phyloP scores from a whole-genome alignment of 2,329 filamentous ascomycete genomes.

The Aaosphaeria arxii region DNA sequence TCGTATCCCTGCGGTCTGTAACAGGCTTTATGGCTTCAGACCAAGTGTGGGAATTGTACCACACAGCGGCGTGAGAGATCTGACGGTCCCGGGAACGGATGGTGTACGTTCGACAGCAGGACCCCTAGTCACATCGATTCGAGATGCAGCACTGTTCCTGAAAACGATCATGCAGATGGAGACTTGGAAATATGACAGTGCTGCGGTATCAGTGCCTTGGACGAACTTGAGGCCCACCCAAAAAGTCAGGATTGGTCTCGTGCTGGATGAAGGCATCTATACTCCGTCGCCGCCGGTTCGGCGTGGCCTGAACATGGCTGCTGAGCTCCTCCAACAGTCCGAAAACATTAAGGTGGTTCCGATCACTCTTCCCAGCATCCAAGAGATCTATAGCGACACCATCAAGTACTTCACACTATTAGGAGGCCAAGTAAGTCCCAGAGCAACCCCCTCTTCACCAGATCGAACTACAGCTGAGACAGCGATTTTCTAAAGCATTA shows the following conservation, averaged over 20 bases:
- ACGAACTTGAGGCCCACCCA: conserved; percentile 1
- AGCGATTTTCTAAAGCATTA: background rate
- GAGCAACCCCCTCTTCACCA: background rate
- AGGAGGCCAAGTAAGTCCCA: conserved; percentile 3
- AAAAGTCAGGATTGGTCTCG: conserved; percentile 5
- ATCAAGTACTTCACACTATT: conserved; percentile 3
- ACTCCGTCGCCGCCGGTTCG: conserved; percentile 8
- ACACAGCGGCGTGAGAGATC: conserved; percentile 9
- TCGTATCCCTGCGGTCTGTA: conserved; percentile 4
- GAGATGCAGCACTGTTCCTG: conserved; percentile 40
- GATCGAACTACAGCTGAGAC: background rate
- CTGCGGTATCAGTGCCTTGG: conserved; percentile 6
- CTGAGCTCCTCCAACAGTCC: conserved; percentile 3
- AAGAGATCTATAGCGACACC: conserved; percentile 2
- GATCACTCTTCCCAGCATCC: conserved; percentile 4
- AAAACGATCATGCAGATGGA: conserved; percentile 34
- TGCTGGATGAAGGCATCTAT: conserved; percentile 5
- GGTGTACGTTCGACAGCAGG: conserved; percentile 28
- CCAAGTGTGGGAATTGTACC: conserved; percentile 46
- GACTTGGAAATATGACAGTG: conserved; percentile 33
- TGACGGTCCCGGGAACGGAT: conserved; percentile 16
- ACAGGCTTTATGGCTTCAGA: conserved; percentile 15
- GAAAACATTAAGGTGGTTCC: conserved; percentile 2
- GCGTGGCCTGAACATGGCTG: conserved; percentile 4
- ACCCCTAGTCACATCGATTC: conserved; percentile 38